phyloP scores from a whole-genome alignment of 257 asterid species.

The Fraxinus anomala region DNA sequence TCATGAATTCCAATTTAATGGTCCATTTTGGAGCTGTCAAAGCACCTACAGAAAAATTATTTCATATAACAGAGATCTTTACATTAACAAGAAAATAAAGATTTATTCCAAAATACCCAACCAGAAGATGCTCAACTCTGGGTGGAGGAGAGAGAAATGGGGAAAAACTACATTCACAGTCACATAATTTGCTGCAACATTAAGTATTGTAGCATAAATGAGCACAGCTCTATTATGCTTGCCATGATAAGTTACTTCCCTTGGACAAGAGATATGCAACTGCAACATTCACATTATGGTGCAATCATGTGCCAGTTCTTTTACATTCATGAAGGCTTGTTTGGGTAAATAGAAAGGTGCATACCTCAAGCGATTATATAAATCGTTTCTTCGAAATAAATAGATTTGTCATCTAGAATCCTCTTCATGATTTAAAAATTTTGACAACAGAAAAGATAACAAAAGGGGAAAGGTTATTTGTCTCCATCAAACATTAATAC shows the following conservation, averaged over 20 bases:
- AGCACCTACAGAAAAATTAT: background rate
- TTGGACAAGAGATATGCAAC: background rate
- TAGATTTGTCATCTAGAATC: background rate
- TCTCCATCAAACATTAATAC: background rate
- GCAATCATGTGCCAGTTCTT: background rate
- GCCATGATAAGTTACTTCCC: background rate
- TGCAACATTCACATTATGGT: background rate
- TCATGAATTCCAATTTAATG: slow-evolving; percentile 1
- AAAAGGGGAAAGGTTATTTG: background rate
- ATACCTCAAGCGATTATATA: background rate
- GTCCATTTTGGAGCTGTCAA: background rate
- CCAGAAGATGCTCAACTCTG: background rate
- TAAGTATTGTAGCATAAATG: background rate
- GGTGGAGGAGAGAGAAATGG: background rate
- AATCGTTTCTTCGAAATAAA: background rate
- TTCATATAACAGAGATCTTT: background rate
- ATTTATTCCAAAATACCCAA: background rate
- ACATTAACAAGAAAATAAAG: background rate
- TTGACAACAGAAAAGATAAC: background rate
- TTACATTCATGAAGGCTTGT: background rate
- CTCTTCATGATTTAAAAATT: background rate
- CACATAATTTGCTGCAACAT: background rate
- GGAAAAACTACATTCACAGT: background rate
- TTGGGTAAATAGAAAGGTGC: background rate
- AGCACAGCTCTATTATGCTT: background rate